Conservation (phyloP, 2,329 filamentous ascomycete genomes). For the Xylaria sp. region DNA sequence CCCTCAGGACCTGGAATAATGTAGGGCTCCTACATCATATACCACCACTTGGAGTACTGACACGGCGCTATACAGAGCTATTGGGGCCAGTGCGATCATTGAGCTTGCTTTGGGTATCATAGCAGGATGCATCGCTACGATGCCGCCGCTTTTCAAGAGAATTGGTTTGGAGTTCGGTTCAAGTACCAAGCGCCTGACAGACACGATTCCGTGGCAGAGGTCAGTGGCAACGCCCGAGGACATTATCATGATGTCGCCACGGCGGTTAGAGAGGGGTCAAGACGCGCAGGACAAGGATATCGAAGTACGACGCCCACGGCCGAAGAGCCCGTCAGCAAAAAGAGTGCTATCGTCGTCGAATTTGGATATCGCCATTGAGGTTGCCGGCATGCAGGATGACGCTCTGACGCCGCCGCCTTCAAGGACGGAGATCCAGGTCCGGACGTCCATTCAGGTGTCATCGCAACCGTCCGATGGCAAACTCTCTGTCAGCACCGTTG, state of each 20-base stretch:
- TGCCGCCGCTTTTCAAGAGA: constrained; percentile 50
- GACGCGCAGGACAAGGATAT: not conserved
- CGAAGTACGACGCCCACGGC: constrained; percentile 11
- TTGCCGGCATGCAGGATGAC: not conserved
- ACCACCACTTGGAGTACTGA: constrained; percentile 5
- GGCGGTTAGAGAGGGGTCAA: constrained; percentile 16
- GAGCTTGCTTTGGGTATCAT: constrained; percentile 52
- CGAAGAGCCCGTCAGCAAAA: constrained; percentile 20
- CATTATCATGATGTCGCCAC: constrained; percentile 34
- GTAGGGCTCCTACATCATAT: constrained; percentile 38
- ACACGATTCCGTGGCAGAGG: constrained; percentile 38
- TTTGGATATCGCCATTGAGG: constrained; percentile 36
- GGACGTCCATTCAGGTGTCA: constrained; percentile 31
- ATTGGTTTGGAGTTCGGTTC: constrained; percentile 40
- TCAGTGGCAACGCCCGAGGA: constrained; percentile 27
- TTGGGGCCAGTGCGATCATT: constrained; percentile 50
- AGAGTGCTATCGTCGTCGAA: constrained; percentile 29
- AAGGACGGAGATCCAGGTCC: constrained; percentile 33
- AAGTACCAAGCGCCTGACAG: constrained; percentile 20
- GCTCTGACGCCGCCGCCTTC: constrained; percentile 12
- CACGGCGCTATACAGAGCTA: constrained; percentile 42
- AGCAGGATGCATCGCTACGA: constrained; percentile 49
- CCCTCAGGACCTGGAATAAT: constrained; percentile 49
- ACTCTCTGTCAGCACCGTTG: constrained; percentile 7
- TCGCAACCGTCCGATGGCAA: constrained; percentile 31